Evolutionary conservation across 208 protist species (phyloP), one percentile per base, ranked within the genome.

Genomic region (Leishmania major): DNA sequence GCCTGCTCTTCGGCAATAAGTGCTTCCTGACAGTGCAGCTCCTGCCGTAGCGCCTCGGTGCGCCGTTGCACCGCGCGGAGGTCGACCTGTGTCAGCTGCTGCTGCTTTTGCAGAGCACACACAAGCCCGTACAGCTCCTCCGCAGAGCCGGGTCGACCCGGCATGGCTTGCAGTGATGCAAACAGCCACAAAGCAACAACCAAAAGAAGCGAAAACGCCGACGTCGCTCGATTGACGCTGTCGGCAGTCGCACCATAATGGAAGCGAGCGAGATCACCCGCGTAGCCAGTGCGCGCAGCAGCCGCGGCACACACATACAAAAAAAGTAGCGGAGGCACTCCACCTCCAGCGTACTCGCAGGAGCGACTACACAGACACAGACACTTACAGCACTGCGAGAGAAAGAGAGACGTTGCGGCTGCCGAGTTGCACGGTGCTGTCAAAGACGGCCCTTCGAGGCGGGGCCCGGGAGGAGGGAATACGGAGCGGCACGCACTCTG

Each of bases 41-140:
- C 51, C 22, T 67, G 60, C 57, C 62, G 55, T 64, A 82, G 51
- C 35, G 19, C 1, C 73, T 79, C 82, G 22, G 72, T 79, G 40
- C 82, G 78, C 5, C 31, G 49, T 25, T 86, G 82, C 35, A 79
- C 69, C 35, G 72, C 78, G 22, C 82, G 77, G 43, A 86, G 73
- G 25, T 86, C 78, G 8, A 72, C 59, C 49, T 86, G 73, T 2
- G 78, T 82, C 22, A 53, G 25, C 13, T 78, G 77, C 51, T 86
- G 82, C 62, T 86, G 73, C 25, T 71, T 70, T 55, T 89, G 86
- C 45, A 89, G 47, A 10, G 64, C n/a, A 45, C 73, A 76, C 7
- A 89, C 80, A 3, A 87, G 43, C 11, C 75, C 66, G 77, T 89
- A 89, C 45, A 89, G 79, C 64, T 86, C 83, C 47, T 87, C 86